Percentiles rank a stretch among this genome's conserved stretches.
These are phyloP conservation scores for Phytophthora multivora DNA, from an alignment of 352 stramenopile genomes.

Conservation along the genomic window DNA sequence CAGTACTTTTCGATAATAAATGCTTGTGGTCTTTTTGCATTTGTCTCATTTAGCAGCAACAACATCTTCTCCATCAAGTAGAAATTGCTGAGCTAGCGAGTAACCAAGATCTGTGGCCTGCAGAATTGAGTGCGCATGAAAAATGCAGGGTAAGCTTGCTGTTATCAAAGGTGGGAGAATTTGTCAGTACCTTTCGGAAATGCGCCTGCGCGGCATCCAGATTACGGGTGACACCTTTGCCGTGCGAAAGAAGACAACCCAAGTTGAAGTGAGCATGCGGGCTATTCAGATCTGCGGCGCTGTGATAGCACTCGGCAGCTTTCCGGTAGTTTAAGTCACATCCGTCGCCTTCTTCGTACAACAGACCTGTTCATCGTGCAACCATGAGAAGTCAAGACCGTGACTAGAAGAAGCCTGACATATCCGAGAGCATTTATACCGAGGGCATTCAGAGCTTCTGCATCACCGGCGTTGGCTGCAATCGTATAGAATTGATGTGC, in stretches of 20 bases:
- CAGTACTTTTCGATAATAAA: constrained; percentile 43
- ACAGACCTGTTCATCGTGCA: constrained; percentile 34
- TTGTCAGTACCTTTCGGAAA: constrained; percentile 48
- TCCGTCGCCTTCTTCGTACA: constrained; percentile 82
- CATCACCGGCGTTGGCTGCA: constrained; percentile 53
- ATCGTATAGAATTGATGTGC: constrained; percentile 62
- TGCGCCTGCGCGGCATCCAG: constrained; percentile 58
- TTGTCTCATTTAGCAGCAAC: constrained; percentile 19
- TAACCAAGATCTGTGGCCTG: constrained; percentile 66
- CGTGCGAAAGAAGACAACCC: constrained; percentile 61
- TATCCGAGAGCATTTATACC: constrained; percentile 31
- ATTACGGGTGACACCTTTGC: constrained; percentile 70
- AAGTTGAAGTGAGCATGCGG: constrained; percentile 83
- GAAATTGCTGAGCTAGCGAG: constrained; percentile 56
- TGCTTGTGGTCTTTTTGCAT: constrained; percentile 35
- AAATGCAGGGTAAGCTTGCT: constrained; percentile 1
- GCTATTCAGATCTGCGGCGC: constrained; percentile 46
- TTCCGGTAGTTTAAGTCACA: constrained; percentile 68
- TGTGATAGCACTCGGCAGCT: constrained; percentile 60
- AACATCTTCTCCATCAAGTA: constrained; percentile 25
- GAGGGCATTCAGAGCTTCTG: constrained; percentile 72
- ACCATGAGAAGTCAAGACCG: not conserved
- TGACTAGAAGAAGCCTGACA: not conserved
- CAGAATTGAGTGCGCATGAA: constrained; percentile 1
- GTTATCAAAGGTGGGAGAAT: not conserved